These are phyloP conservation scores for Aspergillus persii DNA, from an alignment of 2,329 filamentous ascomycete genomes.

Conservation along the genomic window DNA sequence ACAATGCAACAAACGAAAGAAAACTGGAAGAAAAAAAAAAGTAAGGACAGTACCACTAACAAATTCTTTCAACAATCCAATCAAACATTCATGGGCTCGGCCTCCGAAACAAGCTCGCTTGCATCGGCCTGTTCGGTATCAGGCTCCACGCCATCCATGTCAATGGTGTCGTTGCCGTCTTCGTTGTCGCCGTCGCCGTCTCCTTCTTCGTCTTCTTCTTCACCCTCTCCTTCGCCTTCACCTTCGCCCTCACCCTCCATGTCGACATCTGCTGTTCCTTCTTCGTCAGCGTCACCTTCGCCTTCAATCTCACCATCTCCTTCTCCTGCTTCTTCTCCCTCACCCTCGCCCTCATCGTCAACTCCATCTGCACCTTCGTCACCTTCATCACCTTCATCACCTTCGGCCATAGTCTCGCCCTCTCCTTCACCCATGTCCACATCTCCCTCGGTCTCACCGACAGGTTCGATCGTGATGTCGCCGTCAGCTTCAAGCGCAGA, in stretches of 20 bases:
- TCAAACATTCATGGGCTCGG: background rate
- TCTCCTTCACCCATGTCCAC: constrained; percentile 13
- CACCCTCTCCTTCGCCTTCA: constrained; percentile 16
- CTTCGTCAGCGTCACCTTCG: constrained; percentile 15
- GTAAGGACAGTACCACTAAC: too few species aligned
- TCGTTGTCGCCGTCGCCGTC: constrained; percentile 15
- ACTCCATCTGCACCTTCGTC: constrained; percentile 11
- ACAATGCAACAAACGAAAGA: too few species aligned
- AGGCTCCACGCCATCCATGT: constrained; percentile 13
- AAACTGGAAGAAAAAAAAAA: background rate
- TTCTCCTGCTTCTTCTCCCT: constrained; percentile 13
- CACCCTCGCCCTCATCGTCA: constrained; percentile 11
- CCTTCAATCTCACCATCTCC: constrained; percentile 9
- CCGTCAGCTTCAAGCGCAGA: constrained; percentile 18
- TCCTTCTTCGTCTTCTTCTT: constrained; percentile 8
- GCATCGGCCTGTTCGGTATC: constrained; percentile 12
- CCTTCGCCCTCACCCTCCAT: constrained; percentile 10
- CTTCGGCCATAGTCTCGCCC: constrained; percentile 10
- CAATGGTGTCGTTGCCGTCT: constrained; percentile 10
- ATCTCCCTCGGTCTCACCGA: constrained; percentile 18
- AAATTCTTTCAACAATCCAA: background rate
- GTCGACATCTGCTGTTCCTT: constrained; percentile 12
- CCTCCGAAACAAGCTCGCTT: background rate
- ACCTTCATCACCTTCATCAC: constrained; percentile 10
- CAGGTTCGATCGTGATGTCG: constrained; percentile 19